Conservation (phyloP, 352 stramenopile species). For the Pilasporangium apinafurcum region DNA sequence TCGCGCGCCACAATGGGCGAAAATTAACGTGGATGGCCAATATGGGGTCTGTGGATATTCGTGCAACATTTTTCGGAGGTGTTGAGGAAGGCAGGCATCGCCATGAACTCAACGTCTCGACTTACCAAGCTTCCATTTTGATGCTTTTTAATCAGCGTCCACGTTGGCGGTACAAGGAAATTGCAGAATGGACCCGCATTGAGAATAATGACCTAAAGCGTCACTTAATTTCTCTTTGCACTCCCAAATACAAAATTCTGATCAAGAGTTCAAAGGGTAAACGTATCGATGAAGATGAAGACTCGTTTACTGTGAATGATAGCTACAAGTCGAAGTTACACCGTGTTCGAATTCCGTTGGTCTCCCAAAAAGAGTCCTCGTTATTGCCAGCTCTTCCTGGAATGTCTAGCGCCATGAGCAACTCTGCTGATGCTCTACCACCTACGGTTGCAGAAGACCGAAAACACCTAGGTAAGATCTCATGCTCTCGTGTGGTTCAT, state of each 20-base stretch:
- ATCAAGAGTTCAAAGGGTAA: slow-evolving; percentile 97
- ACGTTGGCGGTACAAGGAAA: slow-evolving; percentile 79
- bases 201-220: slow-evolving; percentile 84
- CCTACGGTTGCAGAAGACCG: slow-evolving; percentile 93
- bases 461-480: slow-evolving; percentile 81
- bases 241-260: slow-evolving; percentile 96
- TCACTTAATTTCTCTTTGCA: slow-evolving; percentile 97
- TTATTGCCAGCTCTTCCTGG: slow-evolving; percentile 28
- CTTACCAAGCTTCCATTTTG: slow-evolving; percentile 98
- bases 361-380: slow-evolving; percentile 80
- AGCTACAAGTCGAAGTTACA: slow-evolving; percentile 94
- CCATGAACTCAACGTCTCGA: slow-evolving; percentile 96
- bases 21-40: slow-evolving; percentile 96
- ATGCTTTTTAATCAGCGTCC: slow-evolving; percentile 95
- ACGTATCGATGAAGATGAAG: slow-evolving; percentile 91
- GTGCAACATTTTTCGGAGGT: slow-evolving; percentile 82
- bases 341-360: slow-evolving; percentile 75
- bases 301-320: slow-evolving; percentile 93
- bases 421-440: slow-evolving; percentile 69
- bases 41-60: slow-evolving; percentile 89
- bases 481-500: neutral
- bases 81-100: slow-evolving; percentile 44
- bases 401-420: slow-evolving; percentile 23
- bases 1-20: slow-evolving; percentile 90
- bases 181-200: slow-evolving; percentile 89